Base-by-base conservation (phyloP, 1,284 basidiomycete species). In the Malassezia sp. region DNA sequence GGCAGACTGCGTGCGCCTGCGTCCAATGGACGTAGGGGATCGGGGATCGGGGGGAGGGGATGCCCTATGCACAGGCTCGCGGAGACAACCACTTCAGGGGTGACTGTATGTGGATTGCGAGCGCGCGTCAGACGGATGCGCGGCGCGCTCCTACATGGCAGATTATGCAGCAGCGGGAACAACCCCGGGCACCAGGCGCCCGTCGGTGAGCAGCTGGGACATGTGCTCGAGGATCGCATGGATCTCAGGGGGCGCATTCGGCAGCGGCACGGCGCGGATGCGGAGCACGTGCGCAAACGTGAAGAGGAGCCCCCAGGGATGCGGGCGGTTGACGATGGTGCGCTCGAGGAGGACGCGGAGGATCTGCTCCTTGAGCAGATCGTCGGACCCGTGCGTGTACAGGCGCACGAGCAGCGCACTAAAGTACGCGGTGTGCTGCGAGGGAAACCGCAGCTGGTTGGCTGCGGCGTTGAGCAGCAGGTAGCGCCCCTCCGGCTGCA, bases 401-500 rank as follows among this genome's bases (percentile, higher is more conserved):
- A 93, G 79, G 71, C 88, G 78, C 37, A 96, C 77, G 49, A 96
- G 74, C 53, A 95, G 77, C 35, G 80, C 82, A 70, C 83, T 84
- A 76, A 90, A 95, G 88, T 96, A 69, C 11, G 61, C 57, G 15
- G 67, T 63, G 62, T 72, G 71, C 23, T 59, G 57, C 31, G 60
- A 62, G 2, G 71, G 71, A 59, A 60, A 73, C 62, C 93, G 85
- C 52, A 97, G 76, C 72, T 97, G 91, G 63, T 93, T 80, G 28
- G 88, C 83, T 64, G 89, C 83, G 15, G 88, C 82, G 56, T 82
- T 86, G 56, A 95, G 75, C 56, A 97, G 76, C 71, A 95, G 82
- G 74, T 93, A 87, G 78, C 93, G 85, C 84, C 89, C 88, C 79
- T 97, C 93, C 31, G 81, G 78, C 62, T 95, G 89, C 53, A 93